Evolutionary conservation across 2,329 filamentous ascomycete genomes (phyloP).

Genomic region (Nemania abortiva): DNA sequence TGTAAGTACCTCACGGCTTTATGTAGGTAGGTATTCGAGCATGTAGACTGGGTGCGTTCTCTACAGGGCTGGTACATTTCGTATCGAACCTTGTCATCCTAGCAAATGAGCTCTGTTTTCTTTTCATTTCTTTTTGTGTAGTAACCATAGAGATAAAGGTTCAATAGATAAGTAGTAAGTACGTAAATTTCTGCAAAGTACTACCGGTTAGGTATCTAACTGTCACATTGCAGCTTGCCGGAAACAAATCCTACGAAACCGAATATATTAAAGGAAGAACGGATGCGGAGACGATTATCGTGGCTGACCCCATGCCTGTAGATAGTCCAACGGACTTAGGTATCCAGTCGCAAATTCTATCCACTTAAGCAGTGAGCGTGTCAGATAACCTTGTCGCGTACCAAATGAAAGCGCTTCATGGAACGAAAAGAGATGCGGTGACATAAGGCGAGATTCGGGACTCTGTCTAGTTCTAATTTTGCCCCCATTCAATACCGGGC

Average conservation of each 20-base stretch:
- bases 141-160: not conserved
- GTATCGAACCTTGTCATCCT: not conserved
- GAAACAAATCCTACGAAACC: slow-evolving; percentile 3
- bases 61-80: not conserved
- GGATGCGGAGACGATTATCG: not conserved
- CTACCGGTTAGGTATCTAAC: too few relatives aligned
- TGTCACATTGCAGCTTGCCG: not conserved
- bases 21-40: too few relatives aligned
- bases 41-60: not conserved
- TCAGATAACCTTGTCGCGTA: slow-evolving; percentile 7
- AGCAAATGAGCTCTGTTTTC: not conserved
- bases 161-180: not conserved
- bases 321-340: not conserved
- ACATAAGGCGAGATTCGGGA: not conserved
- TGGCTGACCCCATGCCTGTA: not conserved
- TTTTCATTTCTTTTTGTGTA: not conserved
- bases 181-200: not conserved
- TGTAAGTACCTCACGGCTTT: too few relatives aligned
- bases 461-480: not conserved
- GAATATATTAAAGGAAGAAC: not conserved
- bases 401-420: not conserved
- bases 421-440: not conserved
- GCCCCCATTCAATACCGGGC: not conserved
- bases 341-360: slow-evolving; percentile 20
- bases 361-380: not conserved